phyloP scores from a whole-genome alignment of 768 basidiomycete genomes.

The Auricularia cornea region DNA sequence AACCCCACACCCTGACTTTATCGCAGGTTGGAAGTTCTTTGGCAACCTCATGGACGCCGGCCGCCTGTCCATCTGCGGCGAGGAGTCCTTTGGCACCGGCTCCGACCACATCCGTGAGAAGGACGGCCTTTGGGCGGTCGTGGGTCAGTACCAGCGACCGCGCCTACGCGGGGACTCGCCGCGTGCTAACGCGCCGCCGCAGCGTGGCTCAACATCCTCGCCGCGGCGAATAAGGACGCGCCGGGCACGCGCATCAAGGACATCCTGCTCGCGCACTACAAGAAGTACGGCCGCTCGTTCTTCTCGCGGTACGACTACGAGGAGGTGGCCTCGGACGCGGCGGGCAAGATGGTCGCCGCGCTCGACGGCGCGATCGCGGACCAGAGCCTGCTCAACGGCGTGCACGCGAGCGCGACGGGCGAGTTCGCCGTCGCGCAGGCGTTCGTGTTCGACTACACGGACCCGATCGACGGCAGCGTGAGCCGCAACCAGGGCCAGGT shows the following conservation, averaged over 20 bases:
- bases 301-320: slow-evolving; percentile 99
- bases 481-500: slow-evolving; percentile 95
- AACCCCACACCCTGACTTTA: slow-evolving; percentile 29
- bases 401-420: slow-evolving; percentile 53
- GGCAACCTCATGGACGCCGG: slow-evolving; percentile 99
- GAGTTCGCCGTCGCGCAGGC: slow-evolving; percentile 71
- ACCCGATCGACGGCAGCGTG: slow-evolving; percentile 93
- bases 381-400: no score
- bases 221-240: slow-evolving; percentile 74
- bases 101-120: slow-evolving; percentile 99
- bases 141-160: slow-evolving; percentile 42
- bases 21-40: slow-evolving; percentile 89
- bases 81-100: slow-evolving; percentile 99
- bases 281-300: slow-evolving; percentile 91
- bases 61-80: slow-evolving; percentile 93
- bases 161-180: not conserved
- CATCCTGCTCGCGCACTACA: slow-evolving; percentile 79
- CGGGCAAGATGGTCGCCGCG: slow-evolving; percentile 73
- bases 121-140: slow-evolving; percentile 96
- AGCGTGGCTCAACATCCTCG: slow-evolving; percentile 95
- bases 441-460: slow-evolving; percentile 92
- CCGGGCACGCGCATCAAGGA: slow-evolving; percentile 86
- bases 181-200: slow-evolving; percentile 21
- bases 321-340: slow-evolving; percentile 87
- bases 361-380: slow-evolving; percentile 37